Conservation (phyloP, 1,284 basidiomycete species). For the Gymnopus androsaceus region DNA sequence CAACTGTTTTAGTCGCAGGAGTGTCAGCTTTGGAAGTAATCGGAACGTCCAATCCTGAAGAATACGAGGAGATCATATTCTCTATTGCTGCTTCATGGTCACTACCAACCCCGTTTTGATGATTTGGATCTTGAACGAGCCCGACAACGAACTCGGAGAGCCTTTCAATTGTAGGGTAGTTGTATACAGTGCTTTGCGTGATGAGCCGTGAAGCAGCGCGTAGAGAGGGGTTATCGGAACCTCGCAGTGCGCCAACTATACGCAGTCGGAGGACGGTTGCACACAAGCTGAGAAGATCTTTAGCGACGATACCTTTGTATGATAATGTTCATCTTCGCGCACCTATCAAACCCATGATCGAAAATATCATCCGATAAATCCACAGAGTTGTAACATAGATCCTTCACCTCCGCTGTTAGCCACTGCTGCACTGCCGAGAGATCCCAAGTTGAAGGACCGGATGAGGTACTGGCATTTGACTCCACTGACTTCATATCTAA, state of each 20-base stretch:
- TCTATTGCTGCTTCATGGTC: slow-evolving; percentile 6
- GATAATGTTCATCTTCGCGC: background rate
- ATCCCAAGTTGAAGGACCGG: slow-evolving; percentile 10
- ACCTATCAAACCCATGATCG: slow-evolving; percentile 25
- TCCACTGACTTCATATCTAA: slow-evolving; percentile 16
- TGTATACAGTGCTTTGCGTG: slow-evolving; percentile 11
- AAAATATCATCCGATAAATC: slow-evolving; percentile 8
- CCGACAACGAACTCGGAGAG: slow-evolving; percentile 9
- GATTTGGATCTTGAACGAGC: slow-evolving; percentile 2
- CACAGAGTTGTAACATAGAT: slow-evolving; percentile 24
- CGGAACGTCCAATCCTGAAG: slow-evolving; percentile 3
- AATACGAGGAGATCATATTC: slow-evolving; percentile 14
- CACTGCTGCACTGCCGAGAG: background rate
- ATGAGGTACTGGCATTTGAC: background rate
- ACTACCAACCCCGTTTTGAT: background rate
- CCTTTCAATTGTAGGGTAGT: slow-evolving; percentile 4
- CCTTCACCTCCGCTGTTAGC: slow-evolving; percentile 7
- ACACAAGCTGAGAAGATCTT: slow-evolving; percentile 1
- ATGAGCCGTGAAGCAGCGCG: background rate
- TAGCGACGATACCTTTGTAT: background rate
- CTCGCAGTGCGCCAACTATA: slow-evolving; percentile 3
- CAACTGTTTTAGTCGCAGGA: background rate
- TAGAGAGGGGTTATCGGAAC: background rate
- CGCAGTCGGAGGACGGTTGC: slow-evolving; percentile 13
- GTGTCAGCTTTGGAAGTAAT: background rate